Evolutionary conservation across 2,329 filamentous ascomycete genomes (phyloP).

Genomic region (Kalmusia sp.): DNA sequence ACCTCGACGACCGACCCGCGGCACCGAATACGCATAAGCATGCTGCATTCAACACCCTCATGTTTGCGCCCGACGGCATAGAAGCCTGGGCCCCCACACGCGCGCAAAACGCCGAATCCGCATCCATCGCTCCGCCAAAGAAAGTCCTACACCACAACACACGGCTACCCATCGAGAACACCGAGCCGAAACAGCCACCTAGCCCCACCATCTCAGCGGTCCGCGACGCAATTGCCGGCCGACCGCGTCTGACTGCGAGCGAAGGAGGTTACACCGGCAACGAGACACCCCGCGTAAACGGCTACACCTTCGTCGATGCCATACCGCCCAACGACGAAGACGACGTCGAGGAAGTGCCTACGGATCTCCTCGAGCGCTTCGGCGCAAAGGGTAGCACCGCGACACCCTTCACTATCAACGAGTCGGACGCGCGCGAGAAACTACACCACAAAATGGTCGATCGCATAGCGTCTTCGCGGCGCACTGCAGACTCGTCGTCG

Average conservation of each 20-base stretch:
- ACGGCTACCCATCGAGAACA: constrained; percentile 66
- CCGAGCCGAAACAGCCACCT: constrained; percentile 61
- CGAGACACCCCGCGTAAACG: constrained; percentile 90
- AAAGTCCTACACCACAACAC: constrained; percentile 83
- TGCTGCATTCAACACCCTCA: constrained; percentile 78
- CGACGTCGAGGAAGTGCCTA: constrained; percentile 46
- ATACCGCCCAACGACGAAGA: constrained; percentile 76
- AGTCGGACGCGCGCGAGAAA: constrained; percentile 77
- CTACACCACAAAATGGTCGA: constrained; percentile 71
- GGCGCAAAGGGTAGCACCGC: constrained; percentile 39
- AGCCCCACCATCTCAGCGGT: constrained; percentile 86
- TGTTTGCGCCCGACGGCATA: constrained; percentile 78
- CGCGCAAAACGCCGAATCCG: constrained; percentile 71
- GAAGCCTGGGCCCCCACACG: constrained; percentile 65
- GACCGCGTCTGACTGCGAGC: constrained; percentile 66
- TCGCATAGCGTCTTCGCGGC: constrained; percentile 21
- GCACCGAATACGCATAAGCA: constrained; percentile 75
- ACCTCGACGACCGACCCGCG: constrained; percentile 76
- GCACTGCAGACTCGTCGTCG: not conserved
- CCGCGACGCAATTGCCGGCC: constrained; percentile 81
- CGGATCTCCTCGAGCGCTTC: constrained; percentile 52
- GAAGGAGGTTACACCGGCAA: constrained; percentile 68
- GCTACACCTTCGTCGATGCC: constrained; percentile 93
- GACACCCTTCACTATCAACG: constrained; percentile 73
- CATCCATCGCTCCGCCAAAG: constrained; percentile 78